Base-by-base conservation (phyloP, 768 basidiomycete species). In the Termitomyces sp. region DNA sequence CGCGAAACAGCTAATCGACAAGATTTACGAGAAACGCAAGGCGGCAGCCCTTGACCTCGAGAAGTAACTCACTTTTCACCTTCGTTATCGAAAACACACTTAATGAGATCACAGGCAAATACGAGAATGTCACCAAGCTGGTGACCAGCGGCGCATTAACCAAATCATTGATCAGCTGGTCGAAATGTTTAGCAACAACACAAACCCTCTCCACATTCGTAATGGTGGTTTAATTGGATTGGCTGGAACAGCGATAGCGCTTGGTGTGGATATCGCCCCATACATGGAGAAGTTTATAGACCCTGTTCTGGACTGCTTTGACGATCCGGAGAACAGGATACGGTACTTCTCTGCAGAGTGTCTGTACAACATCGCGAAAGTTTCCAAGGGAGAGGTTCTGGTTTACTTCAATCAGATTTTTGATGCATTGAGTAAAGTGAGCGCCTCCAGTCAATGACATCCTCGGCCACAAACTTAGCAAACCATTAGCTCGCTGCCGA, bases 351-450 rank as follows among this genome's bases (percentile, higher is more conserved):
- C 96, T 5, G 95, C 94, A 28, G 97, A 99, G 71, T 96, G 95
- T 68, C 76, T 99, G 63, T 99, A 99, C 77, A 99, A 99, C 74
- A 95, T 99, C 63, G 93, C 91, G 30, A 93, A 95, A 73, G 95
- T 97, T 16, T 96, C 95, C 35, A 96, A 97, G 67, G 97, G 96
- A 41, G 96, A 98, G 72, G 88, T 98, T 35, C 77, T 99, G 58
- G 86, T 98, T 14, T 97, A 95, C 70, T 99, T 98, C 77, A 99
- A 99, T 69, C 94, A 95, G 58, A 93, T 98, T 57, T 99, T 99
- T 66, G 97, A 98, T 73, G 90, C 95, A 1, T 80, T 98, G 61
- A 95, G 93, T 79, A 98, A 98, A 80, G 96, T 95, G 67, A 50
- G 83, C 67, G n/a, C 8, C 40, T n/a, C 43, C 55, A 38, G 33